Percentiles rank a stretch among this genome's conserved stretches.
Conservation (phyloP, 2,329 filamentous ascomycete genomes). For the Claviceps arundinis region DNA sequence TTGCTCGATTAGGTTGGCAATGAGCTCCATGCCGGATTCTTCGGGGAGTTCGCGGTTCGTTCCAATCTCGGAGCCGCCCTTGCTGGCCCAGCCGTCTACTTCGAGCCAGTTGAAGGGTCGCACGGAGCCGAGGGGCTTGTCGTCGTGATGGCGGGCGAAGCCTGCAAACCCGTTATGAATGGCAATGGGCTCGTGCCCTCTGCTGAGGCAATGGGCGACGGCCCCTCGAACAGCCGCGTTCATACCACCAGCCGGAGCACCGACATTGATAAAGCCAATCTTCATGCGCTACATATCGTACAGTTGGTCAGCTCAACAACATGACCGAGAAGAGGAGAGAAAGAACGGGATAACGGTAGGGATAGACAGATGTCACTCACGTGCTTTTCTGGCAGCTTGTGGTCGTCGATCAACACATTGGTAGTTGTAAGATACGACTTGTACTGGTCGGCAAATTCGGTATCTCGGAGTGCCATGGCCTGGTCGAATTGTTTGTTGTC, state of each 20-base stretch:
- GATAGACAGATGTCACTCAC: constrained; percentile 28
- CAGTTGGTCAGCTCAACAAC: not conserved
- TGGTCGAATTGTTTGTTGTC: constrained; percentile 71
- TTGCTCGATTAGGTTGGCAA: constrained; percentile 70
- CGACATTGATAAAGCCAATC: constrained; percentile 92
- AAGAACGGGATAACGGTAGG: not conserved
- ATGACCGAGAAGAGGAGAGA: not conserved
- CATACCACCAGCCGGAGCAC: constrained; percentile 93
- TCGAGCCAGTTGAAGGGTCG: constrained; percentile 85
- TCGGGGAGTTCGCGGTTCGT: constrained; percentile 88
- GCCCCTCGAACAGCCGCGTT: constrained; percentile 90
- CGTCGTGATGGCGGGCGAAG: constrained; percentile 77
- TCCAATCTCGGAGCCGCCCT: constrained; percentile 93
- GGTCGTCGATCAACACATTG: constrained; percentile 56
- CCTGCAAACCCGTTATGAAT: constrained; percentile 97
- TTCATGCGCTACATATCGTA: constrained; percentile 54
- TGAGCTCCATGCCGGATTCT: constrained; percentile 69
- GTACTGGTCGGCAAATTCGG: constrained; percentile 89
- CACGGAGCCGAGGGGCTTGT: constrained; percentile 70
- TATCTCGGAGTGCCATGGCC: constrained; percentile 80
- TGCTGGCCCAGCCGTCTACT: constrained; percentile 88
- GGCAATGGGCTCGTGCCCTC: constrained; percentile 84
- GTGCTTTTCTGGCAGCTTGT: constrained; percentile 56
- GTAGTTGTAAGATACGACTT: constrained; percentile 85
- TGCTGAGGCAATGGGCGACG: constrained; percentile 80